Base-by-base conservation (phyloP, 169 alveolate species). In the Plasmodium relictum region DNA sequence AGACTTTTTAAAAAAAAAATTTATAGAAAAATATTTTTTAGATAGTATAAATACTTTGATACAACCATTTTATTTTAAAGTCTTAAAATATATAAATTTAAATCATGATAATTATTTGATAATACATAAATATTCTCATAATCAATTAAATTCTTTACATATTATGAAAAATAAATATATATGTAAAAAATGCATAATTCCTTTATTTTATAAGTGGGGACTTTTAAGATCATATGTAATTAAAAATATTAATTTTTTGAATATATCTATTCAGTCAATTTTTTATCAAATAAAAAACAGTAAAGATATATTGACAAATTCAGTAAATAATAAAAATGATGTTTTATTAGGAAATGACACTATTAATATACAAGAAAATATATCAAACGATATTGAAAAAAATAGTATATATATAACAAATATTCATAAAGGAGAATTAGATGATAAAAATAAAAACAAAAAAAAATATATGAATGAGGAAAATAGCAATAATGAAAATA, bases 51-150 rank as follows among this genome's bases (percentile, higher is more conserved):
- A 83, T 45, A 83, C 91, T 42, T 14, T 69, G 56, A 83, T 83
- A 85, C 86, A 83, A 65, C 86, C 76, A 37, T 83, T 20, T 22
- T 83, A 83, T 58, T 83, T 83, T 61, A 83, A 83, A 31, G 26
- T 83, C n/a, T 73, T 83, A 68, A 83, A 83, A 70, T 56, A 83
- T 56, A 50, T 83, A 20, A 68, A 50, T 42, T 62, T 83, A 22
- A 24, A 83, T 68, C 45, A 68, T 22, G 91, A 83, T 45, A 44
- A 41, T 56, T 83, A 83, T 83, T 54, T 10, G 6, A 18, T 59
- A 10, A 83, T 83, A 54, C 52, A 83, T 71, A 66, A 20, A 12
- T 83, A 83, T 71, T 39, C 52, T 83, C 71, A 18, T 26, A 52
- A 48, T 42, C 58, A 83, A 56, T 50, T 83, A 70, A 56, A 56